Base-by-base conservation (phyloP, 176 grass and related monocot species). In the Musa itinerans region DNA sequence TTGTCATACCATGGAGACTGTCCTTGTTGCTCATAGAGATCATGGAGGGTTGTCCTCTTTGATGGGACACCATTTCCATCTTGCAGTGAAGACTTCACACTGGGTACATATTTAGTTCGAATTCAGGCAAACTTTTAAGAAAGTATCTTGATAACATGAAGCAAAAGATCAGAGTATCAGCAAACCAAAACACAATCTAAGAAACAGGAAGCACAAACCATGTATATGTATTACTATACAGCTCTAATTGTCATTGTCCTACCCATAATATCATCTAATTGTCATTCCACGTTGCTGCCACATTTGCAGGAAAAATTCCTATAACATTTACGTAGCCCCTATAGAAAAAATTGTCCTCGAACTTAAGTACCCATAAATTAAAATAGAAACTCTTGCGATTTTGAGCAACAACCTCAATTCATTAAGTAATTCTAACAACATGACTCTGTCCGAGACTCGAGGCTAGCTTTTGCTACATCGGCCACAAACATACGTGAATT, bases 1-100 rank as follows among this genome's bases (percentile, higher is more conserved):
- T 99, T 99, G 67, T 99, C 96, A 10, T 99, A 99, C 96, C 96
- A 99, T 1, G 96, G 96, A 14, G 96, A 99, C 59, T 95, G 96
- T 1, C 96, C 91, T 77, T 99, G 86, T 14, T 77, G 84, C 75
- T 99, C 96, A 21, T 99, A 99, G 62, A 99, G 82, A 69, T 94
- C 86, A 52, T 99, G 96, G 4, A 99, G 91, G 0, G 76, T 72
- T 3, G 91, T 99, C 79, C 57, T 99, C 71, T 92, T 91, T 1
- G 80, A 81, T 9, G 85, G 51, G 22, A 82, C 91, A 58, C 88
- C 91, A 63, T 99, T 99, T 26, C 91, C 85, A 26, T 87, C 87
- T 72, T 86, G 85, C 65, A 51, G 72, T 67, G 83, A 86, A 65
- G 86, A 89, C 85, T 12, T 72, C 83, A 66, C 83, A 86, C 75